Evolutionary conservation across 2,329 filamentous ascomycete genomes (phyloP).

Genomic region (Trichoderma guizhouense): DNA sequence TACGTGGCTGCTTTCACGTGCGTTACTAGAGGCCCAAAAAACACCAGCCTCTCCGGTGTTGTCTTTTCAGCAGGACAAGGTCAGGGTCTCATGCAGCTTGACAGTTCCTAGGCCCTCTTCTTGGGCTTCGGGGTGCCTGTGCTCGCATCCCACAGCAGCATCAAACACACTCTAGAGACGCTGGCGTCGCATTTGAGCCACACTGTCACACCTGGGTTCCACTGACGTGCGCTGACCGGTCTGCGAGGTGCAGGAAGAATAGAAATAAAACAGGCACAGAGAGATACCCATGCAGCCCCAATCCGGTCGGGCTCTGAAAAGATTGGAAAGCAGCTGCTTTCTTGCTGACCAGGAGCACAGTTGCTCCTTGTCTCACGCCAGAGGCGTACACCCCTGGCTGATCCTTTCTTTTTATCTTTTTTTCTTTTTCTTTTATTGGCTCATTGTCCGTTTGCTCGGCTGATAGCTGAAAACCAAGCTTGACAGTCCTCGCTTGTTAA

Average conservation of each 20-base stretch:
- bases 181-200: background rate
- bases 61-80: background rate
- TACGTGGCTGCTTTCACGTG: background rate
- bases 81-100: background rate
- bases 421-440: background rate
- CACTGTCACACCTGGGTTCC: background rate
- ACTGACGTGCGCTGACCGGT: conserved; percentile 6
- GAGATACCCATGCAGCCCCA: background rate
- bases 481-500: background rate
- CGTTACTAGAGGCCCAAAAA: background rate
- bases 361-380: background rate
- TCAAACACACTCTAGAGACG: background rate
- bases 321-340: background rate
- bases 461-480: background rate
- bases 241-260: background rate
- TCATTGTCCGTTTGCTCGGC: background rate
- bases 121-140: background rate
- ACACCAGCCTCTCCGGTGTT: background rate
- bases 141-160: background rate
- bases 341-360: too few species aligned
- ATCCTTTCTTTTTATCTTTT: background rate
- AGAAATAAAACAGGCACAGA: background rate
- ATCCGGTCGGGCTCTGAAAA: too few species aligned
- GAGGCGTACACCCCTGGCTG: background rate
- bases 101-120: background rate